Conservation (phyloP, 345 rosid species). For the Odontarrhena argentea region DNA sequence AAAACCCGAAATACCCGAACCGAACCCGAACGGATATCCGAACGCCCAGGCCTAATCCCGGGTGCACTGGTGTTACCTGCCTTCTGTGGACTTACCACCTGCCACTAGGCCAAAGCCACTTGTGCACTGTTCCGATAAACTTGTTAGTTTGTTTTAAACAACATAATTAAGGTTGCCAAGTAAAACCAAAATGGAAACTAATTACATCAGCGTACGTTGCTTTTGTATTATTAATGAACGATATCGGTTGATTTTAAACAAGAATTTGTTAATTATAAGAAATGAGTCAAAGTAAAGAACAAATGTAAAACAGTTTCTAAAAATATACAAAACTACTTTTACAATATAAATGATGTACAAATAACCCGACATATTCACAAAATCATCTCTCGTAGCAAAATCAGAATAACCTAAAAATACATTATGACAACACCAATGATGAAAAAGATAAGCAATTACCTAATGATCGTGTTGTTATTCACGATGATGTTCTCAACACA, state of each 20-base stretch:
- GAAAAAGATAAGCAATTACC: slow-evolving; percentile 4
- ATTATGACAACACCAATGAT: background rate
- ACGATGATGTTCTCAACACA: slow-evolving; percentile 18
- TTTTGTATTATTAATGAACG: background rate
- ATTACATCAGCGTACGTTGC: no score
- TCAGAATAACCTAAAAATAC: background rate
- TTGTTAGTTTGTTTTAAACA: no score
- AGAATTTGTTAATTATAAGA: background rate
- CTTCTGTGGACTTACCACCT: no score
- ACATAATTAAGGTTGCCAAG: no score
- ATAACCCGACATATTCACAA: background rate
- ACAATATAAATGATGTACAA: background rate
- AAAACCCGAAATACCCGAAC: no score
- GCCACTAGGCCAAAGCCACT: no score
- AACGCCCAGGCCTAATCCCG: no score
- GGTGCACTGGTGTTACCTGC: no score
- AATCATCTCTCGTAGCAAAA: background rate
- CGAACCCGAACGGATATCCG: no score
- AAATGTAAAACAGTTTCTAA: background rate
- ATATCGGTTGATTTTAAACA: background rate
- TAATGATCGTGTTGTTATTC: slow-evolving; percentile 9
- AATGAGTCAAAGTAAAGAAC: background rate
- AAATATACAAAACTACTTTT: slow-evolving; percentile 16
- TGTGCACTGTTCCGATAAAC: background rate
- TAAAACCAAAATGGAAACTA: no score